phyloP scores from a whole-genome alignment of 768 basidiomycete species.

The Glaciozyma martinii region DNA sequence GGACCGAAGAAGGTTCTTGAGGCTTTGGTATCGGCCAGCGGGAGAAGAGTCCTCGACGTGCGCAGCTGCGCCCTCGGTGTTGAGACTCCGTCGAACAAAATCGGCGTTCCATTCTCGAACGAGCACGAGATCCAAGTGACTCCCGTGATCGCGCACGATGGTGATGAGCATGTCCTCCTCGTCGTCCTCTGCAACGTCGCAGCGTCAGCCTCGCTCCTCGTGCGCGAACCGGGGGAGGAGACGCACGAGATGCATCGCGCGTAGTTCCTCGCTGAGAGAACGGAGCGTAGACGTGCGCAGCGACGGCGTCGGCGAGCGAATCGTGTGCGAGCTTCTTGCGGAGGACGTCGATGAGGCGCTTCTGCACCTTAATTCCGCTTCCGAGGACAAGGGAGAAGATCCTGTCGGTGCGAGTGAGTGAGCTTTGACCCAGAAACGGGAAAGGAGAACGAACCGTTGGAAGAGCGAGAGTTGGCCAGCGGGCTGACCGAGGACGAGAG shows the following conservation, averaged over 20 bases:
- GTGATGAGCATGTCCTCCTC: conserved; percentile 26
- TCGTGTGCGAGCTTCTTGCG: conserved; percentile 12
- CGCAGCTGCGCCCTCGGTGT: not conserved
- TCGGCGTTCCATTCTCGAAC: not conserved
- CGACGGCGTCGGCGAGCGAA: conserved; percentile 8
- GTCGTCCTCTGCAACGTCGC: not conserved
- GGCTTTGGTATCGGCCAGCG: conserved; percentile 8
- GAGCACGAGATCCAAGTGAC: not conserved
- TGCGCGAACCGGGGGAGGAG: not conserved
- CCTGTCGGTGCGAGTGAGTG: not conserved
- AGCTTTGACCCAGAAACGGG: not conserved
- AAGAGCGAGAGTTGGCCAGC: conserved; percentile 21
- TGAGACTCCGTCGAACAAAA: not conserved
- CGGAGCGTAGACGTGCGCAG: conserved; percentile 16
- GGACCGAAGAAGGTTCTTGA: conserved; percentile 26
- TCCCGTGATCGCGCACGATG: conserved; percentile 16
- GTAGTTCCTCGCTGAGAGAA: conserved; percentile 20
- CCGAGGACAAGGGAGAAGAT: conserved; percentile 24
- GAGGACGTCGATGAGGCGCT: conserved; percentile 15
- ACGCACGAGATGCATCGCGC: conserved; percentile 11
- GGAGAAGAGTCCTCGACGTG: not conserved
- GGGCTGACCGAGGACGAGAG: conserved; percentile 27
- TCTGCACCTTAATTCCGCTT: conserved; percentile 16
- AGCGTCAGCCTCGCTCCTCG: no score
- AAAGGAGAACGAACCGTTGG: conserved; percentile 10